Percentiles rank a stretch among this genome's conserved stretches.
Evolutionary conservation across 2,329 filamentous ascomycete species (phyloP).

Genomic region (Penicillium palitans): DNA sequence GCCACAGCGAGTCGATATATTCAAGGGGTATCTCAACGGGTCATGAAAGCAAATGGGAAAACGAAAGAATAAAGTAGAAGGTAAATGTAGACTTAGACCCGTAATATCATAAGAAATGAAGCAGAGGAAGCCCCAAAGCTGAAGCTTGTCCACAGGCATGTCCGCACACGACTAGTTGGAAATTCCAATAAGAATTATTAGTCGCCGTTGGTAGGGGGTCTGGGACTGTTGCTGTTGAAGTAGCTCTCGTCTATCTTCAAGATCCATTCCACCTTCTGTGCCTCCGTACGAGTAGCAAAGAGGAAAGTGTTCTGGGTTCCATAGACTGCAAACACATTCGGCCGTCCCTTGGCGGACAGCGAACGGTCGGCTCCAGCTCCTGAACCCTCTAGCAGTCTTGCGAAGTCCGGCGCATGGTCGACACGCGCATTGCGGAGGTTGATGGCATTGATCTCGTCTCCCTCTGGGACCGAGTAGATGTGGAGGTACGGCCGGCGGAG

Average conservation of each 20-base stretch:
- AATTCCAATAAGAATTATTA: constrained; percentile 1
- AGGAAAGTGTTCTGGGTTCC: constrained; percentile 93
- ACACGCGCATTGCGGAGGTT: constrained; percentile 87
- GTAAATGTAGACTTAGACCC: constrained; percentile 22
- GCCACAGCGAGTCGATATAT: constrained; percentile 36
- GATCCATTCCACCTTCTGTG: constrained; percentile 97
- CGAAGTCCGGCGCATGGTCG: constrained; percentile 85
- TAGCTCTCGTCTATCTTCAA: constrained; percentile 86
- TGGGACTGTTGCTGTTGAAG: constrained; percentile 46
- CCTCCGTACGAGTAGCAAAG: constrained; percentile 84
- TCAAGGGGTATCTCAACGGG: constrained; percentile 42
- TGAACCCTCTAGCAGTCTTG: constrained; percentile 66
- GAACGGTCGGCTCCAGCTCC: constrained; percentile 39
- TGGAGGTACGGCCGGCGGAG: constrained; percentile 88
- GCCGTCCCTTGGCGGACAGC: constrained; percentile 48
- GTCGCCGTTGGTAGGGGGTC: constrained; percentile 27
- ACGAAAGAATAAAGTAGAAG: constrained; percentile 17
- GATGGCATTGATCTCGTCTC: constrained; percentile 86
- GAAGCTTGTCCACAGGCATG: neutral
- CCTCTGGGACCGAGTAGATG: constrained; percentile 78
- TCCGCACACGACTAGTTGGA: neutral
- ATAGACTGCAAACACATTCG: constrained; percentile 90
- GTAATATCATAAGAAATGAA: constrained; percentile 27
- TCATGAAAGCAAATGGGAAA: constrained; percentile 24
- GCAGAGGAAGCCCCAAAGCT: constrained; percentile 10